These are phyloP conservation scores for Gossypium ekmanianum DNA, from an alignment of 345 rosid species.

Conservation along the genomic window DNA sequence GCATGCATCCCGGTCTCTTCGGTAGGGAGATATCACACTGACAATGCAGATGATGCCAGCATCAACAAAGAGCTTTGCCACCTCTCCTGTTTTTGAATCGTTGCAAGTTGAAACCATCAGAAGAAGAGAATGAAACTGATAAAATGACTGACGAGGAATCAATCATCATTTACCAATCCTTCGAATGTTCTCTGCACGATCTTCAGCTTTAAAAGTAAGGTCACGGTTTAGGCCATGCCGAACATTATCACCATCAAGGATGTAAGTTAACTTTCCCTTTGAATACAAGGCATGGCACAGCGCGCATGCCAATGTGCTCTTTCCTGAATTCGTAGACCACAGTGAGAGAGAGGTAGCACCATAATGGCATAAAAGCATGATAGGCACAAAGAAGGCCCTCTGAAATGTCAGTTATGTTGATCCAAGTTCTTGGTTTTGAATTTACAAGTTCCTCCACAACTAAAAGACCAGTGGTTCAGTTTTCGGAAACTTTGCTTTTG, in stretches of 20 bases:
- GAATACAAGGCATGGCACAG: slow-evolving; percentile 47
- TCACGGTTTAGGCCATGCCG: slow-evolving; percentile 77
- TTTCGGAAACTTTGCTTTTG: not conserved
- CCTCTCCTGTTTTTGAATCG: slow-evolving; percentile 56
- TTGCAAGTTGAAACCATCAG: slow-evolving; percentile 1
- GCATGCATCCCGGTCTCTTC: slow-evolving; percentile 63
- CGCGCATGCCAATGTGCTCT: slow-evolving; percentile 83
- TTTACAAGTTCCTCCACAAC: not conserved
- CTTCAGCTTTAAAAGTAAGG: slow-evolving; percentile 67
- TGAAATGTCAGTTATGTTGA: not conserved
- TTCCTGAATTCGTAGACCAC: slow-evolving; percentile 38
- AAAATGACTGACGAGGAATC: not conserved
- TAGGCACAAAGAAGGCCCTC: not conserved
- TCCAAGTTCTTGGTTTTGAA: slow-evolving; percentile 1
- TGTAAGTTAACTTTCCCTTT: slow-evolving; percentile 68
- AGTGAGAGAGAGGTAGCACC: not conserved
- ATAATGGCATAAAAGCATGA: not conserved
- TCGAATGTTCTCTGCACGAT: slow-evolving; percentile 76
- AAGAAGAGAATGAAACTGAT: slow-evolving; percentile 2
- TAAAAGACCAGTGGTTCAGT: not conserved
- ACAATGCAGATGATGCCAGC: slow-evolving; percentile 84
- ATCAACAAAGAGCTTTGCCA: slow-evolving; percentile 82
- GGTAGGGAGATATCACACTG: slow-evolving; percentile 79
- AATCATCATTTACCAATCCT: slow-evolving; percentile 52
- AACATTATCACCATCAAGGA: slow-evolving; percentile 83